Evolutionary conservation across 1,284 basidiomycete genomes (phyloP).

Genomic region (Pyrrhoderma lamaoense): DNA sequence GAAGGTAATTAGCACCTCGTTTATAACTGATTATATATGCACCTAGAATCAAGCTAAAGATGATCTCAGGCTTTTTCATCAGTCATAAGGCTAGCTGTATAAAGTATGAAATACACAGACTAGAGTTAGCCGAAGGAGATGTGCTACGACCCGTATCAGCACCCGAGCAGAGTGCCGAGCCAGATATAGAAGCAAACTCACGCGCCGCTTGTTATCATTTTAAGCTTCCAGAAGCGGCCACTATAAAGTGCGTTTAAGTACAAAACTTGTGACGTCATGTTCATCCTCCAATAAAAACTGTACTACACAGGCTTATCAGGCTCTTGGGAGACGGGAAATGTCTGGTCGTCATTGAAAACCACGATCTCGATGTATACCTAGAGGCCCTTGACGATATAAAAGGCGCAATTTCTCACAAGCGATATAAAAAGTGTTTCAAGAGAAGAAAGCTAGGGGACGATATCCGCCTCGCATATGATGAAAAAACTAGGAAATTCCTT

Average conservation of each 20-base stretch:
- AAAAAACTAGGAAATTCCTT: constrained; percentile 38
- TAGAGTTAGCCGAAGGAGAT: constrained; percentile 37
- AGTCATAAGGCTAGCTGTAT: not conserved
- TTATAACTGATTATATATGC: no score
- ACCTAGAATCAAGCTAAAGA: no score
- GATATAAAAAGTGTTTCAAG: constrained; percentile 30
- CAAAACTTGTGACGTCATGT: no score
- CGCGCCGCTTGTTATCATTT: constrained; percentile 24
- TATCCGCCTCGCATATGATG: constrained; percentile 41
- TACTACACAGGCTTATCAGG: constrained; percentile 28
- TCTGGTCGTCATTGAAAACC: constrained; percentile 36
- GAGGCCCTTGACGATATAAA: constrained; percentile 30
- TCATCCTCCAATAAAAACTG: not conserved
- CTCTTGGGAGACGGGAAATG: constrained; percentile 33
- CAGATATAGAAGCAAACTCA: constrained; percentile 23
- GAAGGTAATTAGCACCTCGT: no score
- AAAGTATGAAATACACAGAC: constrained; percentile 30
- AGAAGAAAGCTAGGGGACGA: constrained; percentile 39
- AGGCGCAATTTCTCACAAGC: constrained; percentile 24
- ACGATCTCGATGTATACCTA: constrained; percentile 33
- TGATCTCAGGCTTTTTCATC: no score
- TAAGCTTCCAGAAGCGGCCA: constrained; percentile 28
- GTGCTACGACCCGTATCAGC: constrained; percentile 36
- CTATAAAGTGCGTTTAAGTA: constrained; percentile 1
- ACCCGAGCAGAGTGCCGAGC: constrained; percentile 31